phyloP scores from a whole-genome alignment of 2,329 filamentous ascomycete genomes.

The Fusarium oxysporum region DNA sequence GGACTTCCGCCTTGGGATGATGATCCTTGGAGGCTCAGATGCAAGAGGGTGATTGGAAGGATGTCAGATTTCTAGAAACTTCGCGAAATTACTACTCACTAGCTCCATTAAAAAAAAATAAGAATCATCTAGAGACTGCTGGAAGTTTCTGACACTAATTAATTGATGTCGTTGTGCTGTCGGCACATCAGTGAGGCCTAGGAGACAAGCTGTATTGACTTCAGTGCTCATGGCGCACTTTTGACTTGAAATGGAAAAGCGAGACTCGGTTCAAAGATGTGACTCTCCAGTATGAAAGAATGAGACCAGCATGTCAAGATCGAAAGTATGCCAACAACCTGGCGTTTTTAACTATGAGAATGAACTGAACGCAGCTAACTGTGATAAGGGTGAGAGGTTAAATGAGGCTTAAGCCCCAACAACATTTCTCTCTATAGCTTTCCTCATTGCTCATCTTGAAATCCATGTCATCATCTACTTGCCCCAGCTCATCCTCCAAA shows the following conservation, averaged over 20 bases:
- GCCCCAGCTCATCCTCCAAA: neutral
- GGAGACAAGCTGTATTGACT: neutral
- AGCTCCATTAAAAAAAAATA: neutral
- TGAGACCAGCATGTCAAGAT: neutral
- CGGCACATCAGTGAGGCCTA: rapidly evolving
- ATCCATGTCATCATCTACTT: too few species aligned
- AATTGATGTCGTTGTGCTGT: neutral
- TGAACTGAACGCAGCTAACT: neutral
- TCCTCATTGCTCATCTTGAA: neutral
- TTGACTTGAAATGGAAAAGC: neutral
- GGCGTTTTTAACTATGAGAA: rapidly evolving
- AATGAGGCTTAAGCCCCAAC: too few species aligned
- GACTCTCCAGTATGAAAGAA: rapidly evolving
- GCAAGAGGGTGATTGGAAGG: neutral
- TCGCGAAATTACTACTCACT: neutral
- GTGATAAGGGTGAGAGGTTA: too few species aligned
- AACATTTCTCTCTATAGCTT: neutral
- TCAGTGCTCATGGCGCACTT: rapidly evolving
- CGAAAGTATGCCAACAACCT: rapidly evolving
- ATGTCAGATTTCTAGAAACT: neutral
- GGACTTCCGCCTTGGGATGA: neutral
- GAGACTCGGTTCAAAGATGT: rapidly evolving
- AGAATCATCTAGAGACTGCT: neutral
- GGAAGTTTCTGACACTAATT: rapidly evolving
- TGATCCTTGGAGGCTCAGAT: neutral